phyloP scores from a whole-genome alignment of 2,329 filamentous ascomycete species.

The Paramyrothecium sp. region DNA sequence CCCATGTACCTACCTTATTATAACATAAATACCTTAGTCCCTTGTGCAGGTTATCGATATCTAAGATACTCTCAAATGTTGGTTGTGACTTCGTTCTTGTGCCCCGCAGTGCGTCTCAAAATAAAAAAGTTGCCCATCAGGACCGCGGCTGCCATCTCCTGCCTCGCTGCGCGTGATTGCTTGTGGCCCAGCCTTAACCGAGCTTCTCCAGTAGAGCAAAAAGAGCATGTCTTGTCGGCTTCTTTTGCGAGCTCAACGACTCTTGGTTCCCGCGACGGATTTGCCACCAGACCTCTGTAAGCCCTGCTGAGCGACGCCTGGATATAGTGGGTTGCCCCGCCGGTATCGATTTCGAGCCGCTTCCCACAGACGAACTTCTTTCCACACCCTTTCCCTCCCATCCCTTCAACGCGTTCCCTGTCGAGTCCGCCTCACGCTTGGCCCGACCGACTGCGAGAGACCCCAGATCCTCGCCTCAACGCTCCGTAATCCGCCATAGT shows the following conservation, averaged over 20 bases:
- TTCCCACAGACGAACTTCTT: constrained; percentile 7
- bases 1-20: too few relatives aligned
- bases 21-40: too few relatives aligned
- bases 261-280: constrained; percentile 15
- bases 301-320: constrained; percentile 10
- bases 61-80: too few relatives aligned
- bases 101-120: too few relatives aligned
- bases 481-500: not conserved
- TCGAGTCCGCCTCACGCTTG: not conserved
- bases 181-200: not conserved
- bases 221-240: constrained; percentile 15
- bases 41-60: too few relatives aligned
- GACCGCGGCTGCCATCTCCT: too few relatives aligned
- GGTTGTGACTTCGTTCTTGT: too few relatives aligned
- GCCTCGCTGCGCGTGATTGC: too few relatives aligned
- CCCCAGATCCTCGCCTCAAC: not conserved
- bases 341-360: constrained; percentile 12
- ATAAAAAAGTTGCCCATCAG: too few relatives aligned
- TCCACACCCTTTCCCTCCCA: not conserved
- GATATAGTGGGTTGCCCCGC: constrained; percentile 18
- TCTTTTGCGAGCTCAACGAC: constrained; percentile 13
- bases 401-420: not conserved
- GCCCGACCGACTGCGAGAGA: not conserved
- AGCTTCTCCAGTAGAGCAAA: not conserved
- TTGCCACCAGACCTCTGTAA: constrained; percentile 18